Conservation (phyloP, 1,284 basidiomycete genomes). For the Cerrena zonata region DNA sequence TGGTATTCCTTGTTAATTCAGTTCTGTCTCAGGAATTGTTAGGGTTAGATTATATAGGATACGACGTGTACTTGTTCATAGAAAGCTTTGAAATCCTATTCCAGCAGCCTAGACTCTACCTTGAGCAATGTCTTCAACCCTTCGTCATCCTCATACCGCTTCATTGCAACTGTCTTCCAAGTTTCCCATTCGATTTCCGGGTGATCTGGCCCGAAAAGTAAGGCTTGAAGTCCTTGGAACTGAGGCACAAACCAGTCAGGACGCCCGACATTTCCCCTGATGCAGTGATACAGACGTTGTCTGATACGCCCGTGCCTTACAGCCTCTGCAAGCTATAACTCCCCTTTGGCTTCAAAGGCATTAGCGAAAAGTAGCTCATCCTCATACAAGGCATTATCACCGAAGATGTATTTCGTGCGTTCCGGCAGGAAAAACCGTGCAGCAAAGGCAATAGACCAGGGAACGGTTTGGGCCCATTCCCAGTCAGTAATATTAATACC, state of each 20-base stretch:
- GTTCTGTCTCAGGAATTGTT: too few relatives aligned
- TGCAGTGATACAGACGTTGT: background rate
- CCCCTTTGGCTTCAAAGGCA: constrained; percentile 5
- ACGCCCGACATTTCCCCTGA: background rate
- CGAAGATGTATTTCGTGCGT: constrained; percentile 3
- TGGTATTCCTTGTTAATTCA: too few relatives aligned
- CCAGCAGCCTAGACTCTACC: too few relatives aligned
- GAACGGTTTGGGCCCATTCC: constrained; percentile 23
- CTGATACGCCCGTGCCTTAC: constrained; percentile 4
- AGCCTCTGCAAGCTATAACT: constrained; percentile 5
- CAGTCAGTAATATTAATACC: constrained; percentile 24
- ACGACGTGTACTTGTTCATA: too few relatives aligned
- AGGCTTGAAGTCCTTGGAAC: background rate
- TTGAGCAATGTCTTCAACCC: background rate
- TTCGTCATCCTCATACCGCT: background rate
- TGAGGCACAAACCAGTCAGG: background rate
- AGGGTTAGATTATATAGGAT: too few relatives aligned
- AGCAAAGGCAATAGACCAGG: constrained; percentile 17
- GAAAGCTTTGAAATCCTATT: too few relatives aligned
- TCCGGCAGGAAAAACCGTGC: constrained; percentile 9
- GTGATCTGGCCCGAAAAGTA: background rate
- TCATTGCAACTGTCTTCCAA: background rate
- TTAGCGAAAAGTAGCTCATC: constrained; percentile 7
- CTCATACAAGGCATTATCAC: constrained; percentile 2
- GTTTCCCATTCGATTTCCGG: background rate